These are phyloP conservation scores for Besnoitia besnoiti DNA, from an alignment of 169 alveolate species.

Conservation along the genomic window DNA sequence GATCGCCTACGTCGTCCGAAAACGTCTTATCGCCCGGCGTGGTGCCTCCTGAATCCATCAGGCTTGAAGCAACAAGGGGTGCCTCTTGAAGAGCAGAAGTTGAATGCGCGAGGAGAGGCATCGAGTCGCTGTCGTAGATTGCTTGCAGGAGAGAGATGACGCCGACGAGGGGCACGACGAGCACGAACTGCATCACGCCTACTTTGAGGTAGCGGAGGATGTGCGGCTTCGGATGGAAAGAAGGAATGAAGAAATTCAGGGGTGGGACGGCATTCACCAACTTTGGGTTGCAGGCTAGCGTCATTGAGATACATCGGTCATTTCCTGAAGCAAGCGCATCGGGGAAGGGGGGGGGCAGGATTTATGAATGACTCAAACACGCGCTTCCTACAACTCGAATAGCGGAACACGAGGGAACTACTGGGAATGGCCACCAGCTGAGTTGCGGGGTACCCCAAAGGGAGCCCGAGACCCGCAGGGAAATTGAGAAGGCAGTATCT, in stretches of 20 bases:
- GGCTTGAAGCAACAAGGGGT: no score
- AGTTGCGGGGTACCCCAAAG: no score
- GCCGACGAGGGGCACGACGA: slow-evolving; percentile 52
- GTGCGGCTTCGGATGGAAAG: slow-evolving; percentile 48
- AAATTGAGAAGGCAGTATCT: no score
- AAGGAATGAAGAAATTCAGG: slow-evolving; percentile 22
- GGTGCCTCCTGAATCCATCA: no score
- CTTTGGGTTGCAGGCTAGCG: slow-evolving; percentile 51
- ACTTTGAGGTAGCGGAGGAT: slow-evolving; percentile 46
- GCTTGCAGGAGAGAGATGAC: neutral
- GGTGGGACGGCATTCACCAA: slow-evolving; percentile 51
- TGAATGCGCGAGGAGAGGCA: neutral
- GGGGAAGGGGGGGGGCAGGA: no score
- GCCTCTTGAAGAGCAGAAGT: neutral
- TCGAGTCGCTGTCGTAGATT: neutral
- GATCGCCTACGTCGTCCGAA: no score
- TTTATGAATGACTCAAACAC: no score
- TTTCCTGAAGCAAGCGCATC: slow-evolving; percentile 46
- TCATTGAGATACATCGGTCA: slow-evolving; percentile 52
- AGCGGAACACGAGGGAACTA: no score
- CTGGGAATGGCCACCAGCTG: no score
- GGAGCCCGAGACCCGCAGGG: no score
- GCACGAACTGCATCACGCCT: slow-evolving; percentile 55
- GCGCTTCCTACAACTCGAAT: no score
- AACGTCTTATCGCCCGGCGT: no score